phyloP scores from a whole-genome alignment of 2,329 filamentous ascomycete species.

The Chalara sp. region DNA sequence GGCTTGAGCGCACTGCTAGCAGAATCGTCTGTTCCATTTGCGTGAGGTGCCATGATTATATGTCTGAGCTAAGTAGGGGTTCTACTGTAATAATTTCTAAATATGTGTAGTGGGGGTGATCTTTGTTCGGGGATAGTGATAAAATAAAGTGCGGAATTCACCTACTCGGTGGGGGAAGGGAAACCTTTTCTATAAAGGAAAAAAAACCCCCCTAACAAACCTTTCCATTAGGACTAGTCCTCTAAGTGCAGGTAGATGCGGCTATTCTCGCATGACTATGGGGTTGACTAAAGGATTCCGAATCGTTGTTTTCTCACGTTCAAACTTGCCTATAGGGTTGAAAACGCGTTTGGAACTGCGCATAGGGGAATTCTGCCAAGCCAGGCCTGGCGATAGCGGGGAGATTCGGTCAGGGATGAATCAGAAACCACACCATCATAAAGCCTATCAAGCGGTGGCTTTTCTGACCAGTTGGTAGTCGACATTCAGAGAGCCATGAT shows the following conservation, averaged over 20 bases:
- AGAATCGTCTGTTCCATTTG: conserved; percentile 33
- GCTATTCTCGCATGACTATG: background rate
- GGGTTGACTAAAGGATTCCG: conserved; percentile 2
- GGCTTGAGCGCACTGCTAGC: conserved; percentile 28
- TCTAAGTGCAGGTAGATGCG: conserved; percentile 10
- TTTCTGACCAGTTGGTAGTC: too few species aligned
- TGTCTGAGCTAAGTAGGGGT: background rate
- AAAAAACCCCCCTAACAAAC: too few species aligned
- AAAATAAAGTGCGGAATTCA: background rate
- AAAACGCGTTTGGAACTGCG: background rate
- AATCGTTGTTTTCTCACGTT: conserved; percentile 4
- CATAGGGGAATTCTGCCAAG: background rate
- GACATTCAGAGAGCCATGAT: too few species aligned
- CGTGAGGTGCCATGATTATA: conserved; percentile 51
- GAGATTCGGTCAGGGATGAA: background rate
- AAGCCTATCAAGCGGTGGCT: too few species aligned
- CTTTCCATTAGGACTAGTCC: conserved; percentile 4
- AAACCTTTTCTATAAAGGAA: too few species aligned
- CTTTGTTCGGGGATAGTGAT: background rate
- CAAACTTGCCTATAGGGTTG: conserved; percentile 20
- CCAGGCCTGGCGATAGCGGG: background rate
- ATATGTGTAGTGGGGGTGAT: background rate
- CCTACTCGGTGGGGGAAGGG: too few species aligned
- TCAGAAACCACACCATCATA: too few species aligned
- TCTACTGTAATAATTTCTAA: background rate